Base-by-base conservation (phyloP, 2,329 filamentous ascomycete genomes). In the Juglanconis oblonga region DNA sequence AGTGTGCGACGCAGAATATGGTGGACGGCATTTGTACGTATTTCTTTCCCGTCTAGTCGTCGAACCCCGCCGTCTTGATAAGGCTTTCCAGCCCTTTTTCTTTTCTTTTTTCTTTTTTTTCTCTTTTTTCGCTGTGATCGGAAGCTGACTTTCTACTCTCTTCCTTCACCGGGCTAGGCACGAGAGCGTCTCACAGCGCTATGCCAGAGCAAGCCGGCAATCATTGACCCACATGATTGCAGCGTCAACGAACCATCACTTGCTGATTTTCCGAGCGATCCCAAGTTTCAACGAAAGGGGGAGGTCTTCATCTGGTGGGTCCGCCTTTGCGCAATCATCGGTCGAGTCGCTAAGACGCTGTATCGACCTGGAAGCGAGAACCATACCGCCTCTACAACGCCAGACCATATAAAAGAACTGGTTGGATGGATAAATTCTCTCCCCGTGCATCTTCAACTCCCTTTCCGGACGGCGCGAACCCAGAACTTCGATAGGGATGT, bases 271-370 rank as follows among this genome's bases (percentile, higher is more conserved):
- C 70, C 76, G 0, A 64, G 67, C n/a, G 67, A 71, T 4, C 61
- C 68, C 1, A 58, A 13, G 1, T 66, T 65, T 24, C 72, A 77
- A 48, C 64, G 66, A 6, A 72, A 73, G 52, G 76, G 74, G 0
- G 69, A 74, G 10, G 68, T 77, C 8, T 79, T 79, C 55, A 73
- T 77, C 17, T 66, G 75, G 50, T 79, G 76, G 76, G 73, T 77
- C 13, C 70, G 70, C 0, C 67, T 79, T 1, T 77, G 74, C 29
- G 71, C 64, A 14, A 74, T 77, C 17, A 73, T 79, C 31, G 76
- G 76, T 5, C 69, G 65, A 7, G 66, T 79, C 5, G 74, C 74
- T 4, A 76, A 77, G 57, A 68, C 47, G 24, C 47, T 50, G 13
- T 50, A 50, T 17, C 47, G 47, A 33, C 47, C 47, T 13, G 24